Evolutionary conservation across 306 rosid genomes (phyloP), one percentile per base, ranked within the genome.

Genomic region (Arachis hypogaea): DNA sequence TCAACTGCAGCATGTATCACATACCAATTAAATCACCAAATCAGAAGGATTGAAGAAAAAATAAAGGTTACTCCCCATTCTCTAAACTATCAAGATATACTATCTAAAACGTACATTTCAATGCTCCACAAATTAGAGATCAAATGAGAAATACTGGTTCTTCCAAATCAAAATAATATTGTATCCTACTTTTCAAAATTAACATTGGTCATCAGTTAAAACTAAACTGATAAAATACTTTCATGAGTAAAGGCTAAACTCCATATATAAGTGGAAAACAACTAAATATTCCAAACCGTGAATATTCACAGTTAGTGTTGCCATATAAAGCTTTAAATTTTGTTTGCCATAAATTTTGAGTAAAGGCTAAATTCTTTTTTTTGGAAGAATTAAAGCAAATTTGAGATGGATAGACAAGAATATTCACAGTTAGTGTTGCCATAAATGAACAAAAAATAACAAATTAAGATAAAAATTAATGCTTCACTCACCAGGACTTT

Each of bases 1-100:
- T 92, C 97, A 87, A 92, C 97, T 92, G 84, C 74, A 72, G 80
- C 78, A 83, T 9, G 59, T 11, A 76, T 38, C 11, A 47, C 28
- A 22, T 40, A 71, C 68, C 71, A 42, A 40, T 16, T 49, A 28
- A 12, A 51, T 62, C 42, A 18, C 70, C 52, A 73, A 61, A 62
- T 9, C 51, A 47, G 10, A 73, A 50, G 43, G 49, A 62, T 33
- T 33, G 59, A 11, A 38, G 8, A 40, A 63, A 72, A 9, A 11
- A 50, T 9, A 46, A 3, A 7, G 12, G 51, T 5, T 77, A 43
- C 44, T 22, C 28, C 28, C 28, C 28, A 22, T 22, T 22, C 28
- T 22, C 28, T 22, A 22, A 22, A 22, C 28, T 22, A 1, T 22
- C 28, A 22, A 22, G 28, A 22, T 1, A 22, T 22, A 22, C 1